Evolutionary conservation across 495 filamentous ascomycete genomes (phyloP), one percentile per base, ranked within the genome.

Genomic region (Daldinia vernicosa): DNA sequence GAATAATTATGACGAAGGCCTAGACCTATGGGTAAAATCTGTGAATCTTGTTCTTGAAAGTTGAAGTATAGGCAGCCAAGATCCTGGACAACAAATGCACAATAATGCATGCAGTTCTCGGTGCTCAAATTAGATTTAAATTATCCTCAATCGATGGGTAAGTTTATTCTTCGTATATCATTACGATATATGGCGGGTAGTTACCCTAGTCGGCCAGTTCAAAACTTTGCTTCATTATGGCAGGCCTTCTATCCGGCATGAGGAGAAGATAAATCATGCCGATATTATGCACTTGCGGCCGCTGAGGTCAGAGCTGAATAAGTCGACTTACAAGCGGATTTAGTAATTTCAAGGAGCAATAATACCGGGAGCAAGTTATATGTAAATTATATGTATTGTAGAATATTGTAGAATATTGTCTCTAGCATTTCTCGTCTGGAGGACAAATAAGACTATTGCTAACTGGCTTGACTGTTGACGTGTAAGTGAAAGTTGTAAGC

Each of bases 91-190:
- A 55, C 35, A 17, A 60, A 45, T 45, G 11, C 26, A 33, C 7
- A 12, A 47, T 50, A 26, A 53, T 55, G 50, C 32, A 66, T 71
- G 69, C 69, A 59, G 43, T 12, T 27, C 15, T 71, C 69, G 69
- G 69, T 40, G 26, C 24, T 45, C 55, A 17, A 35, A 15, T 43
- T 5, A 52, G 30, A 50, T 33, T n/a, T 61, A n/a, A 39, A 40
- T 39, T 45, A n/a, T 33, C 17, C 26, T 60, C 22, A 28, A 65
- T 61, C 30, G 28, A 40, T 60, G 35, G 33, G 39, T 14, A 32
- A 65, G 65, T 56, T 57, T 70, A 51, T 27, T 57, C 19, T 30
- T 7, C 32, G 19, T 35, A 17, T 64, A 14, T 52, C 15, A 51
- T 54, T 24, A 50, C 43, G 47, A 45, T 9, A 43, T 26, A 12